Base-by-base conservation (phyloP, 1,284 basidiomycete genomes). In the Leccinum griseonigrum region DNA sequence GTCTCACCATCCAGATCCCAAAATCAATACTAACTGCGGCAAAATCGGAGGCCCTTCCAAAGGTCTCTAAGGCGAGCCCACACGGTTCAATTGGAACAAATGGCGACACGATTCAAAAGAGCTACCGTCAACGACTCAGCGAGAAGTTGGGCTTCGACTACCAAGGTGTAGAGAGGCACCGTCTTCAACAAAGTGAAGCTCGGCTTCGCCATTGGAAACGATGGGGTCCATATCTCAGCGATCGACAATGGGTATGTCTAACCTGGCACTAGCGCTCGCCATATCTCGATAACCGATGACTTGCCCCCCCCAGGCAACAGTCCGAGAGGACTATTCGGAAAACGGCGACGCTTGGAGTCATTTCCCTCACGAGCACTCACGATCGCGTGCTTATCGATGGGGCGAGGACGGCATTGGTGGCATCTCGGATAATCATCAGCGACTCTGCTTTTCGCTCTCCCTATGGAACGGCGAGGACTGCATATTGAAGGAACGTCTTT, bases 271-370 rank as follows among this genome's bases (percentile, higher is more conserved):
- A 53, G 38, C 22, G 3, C 10, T 52, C 2, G 34, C 36, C 54
- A 53, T 61, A 31, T 59, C 48, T 55, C n/a, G 54, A 57, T 60
- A 18, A 18, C 54, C 61, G 65, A 66, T 32, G 18, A 32, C 34
- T 60, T 65, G 36, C 7, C 60, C 13, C 22, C 34, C 22, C 4
- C 66, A 96, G 94, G 95, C 95, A 34, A 98, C 96, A 26, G 97
- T 99, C 46, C 89, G 97, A 65, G 97, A 99, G 76, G 97, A 99
- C 76, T 99, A 99, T 79, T 98, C 95, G 53, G 88, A 83, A 38
- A 91, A 98, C 74, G 97, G 97, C 59, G 94, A 99, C 74, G 96
- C 97, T 8, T 99, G 97, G 97, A 91, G 88, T 67, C 94, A 97
- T 73, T 99, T 99, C 77, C 95, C 95, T 48, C 97, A 98, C 76